Base-by-base conservation (phyloP, 805 yeast species). In the Priceomyces medius region DNA sequence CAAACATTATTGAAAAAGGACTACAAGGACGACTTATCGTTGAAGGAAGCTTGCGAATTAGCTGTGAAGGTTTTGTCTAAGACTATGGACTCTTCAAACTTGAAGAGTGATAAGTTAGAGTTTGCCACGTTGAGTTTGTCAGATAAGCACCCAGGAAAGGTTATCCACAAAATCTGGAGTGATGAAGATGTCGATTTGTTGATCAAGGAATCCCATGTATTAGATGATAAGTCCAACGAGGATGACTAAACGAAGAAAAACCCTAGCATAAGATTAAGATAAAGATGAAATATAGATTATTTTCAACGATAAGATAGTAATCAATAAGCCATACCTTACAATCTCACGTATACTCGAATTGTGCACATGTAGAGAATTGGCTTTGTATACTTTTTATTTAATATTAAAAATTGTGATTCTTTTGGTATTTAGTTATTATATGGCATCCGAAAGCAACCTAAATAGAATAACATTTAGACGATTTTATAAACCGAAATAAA, bases 1-100 rank as follows among this genome's bases (percentile, higher is more conserved):
- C 99, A 93, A 70, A 91, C 99, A 1, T 70, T 93, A 49, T 75
- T 93, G 59, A 93, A 93, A 67, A 96, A 90, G 69, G 99, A 93
- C 55, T 93, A 87, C 71, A 88, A 85, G 60, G 91, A 87, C 53
- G 93, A 85, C 43, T 64, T 88, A 53, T 63, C 75, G 17, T 64
- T 87, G 48, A 74, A 77, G 35, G 95, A 83, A 39, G 97, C 97
- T 3, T 77, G 87, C 44, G 87, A 83, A 50, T 73, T 93, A 60
- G 97, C 97, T 7, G 74, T 93, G 59, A 88, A 89, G 67, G 95
- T 93, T 29, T 76, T 93, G 48, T 81, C 93, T 40, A 93, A 93
- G 73, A 93, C 99, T 6, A 88, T 95, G 73, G 99, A 93, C 64
- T 75, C 86, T 40, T 80, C 95, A 28, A 80, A 86, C 41, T 74